phyloP scores from a whole-genome alignment of 2,329 filamentous ascomycete species.

The Dichotomopilus funicola region DNA sequence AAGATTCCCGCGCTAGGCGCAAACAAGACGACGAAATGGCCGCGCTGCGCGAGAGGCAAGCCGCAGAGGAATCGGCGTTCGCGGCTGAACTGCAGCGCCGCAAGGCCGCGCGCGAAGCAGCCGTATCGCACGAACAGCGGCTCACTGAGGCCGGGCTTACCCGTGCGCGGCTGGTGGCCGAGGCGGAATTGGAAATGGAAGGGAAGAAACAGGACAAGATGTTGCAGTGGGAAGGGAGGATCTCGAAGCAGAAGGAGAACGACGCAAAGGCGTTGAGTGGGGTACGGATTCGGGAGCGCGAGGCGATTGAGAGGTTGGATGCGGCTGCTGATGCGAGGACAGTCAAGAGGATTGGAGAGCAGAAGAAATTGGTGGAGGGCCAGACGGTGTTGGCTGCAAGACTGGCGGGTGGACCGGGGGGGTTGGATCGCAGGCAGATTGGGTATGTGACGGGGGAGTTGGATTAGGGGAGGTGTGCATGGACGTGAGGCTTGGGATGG shows the following conservation, averaged over 20 bases:
- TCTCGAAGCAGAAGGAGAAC: slow-evolving; percentile 40
- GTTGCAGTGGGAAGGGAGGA: slow-evolving; percentile 43
- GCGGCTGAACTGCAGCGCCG: slow-evolving; percentile 32
- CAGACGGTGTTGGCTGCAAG: slow-evolving; percentile 35
- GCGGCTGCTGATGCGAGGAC: slow-evolving; percentile 40
- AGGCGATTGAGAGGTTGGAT: slow-evolving; percentile 46
- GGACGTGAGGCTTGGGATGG: too few relatives aligned
- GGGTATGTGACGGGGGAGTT: slow-evolving; percentile 50
- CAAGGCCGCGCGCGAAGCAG: slow-evolving; percentile 31
- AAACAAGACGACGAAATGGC: slow-evolving; percentile 40
- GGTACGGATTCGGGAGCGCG: slow-evolving; percentile 43
- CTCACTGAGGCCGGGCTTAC: slow-evolving; percentile 41
- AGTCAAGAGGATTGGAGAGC: slow-evolving; percentile 41
- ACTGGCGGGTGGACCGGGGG: slow-evolving; percentile 24
- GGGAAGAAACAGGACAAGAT: slow-evolving; percentile 37
- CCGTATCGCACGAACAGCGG: slow-evolving; percentile 41
- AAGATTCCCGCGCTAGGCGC: slow-evolving; percentile 44
- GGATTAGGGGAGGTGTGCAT: slow-evolving; percentile 28
- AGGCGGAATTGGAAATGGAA: slow-evolving; percentile 42
- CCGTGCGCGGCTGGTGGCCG: slow-evolving; percentile 39
- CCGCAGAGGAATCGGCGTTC: slow-evolving; percentile 41
- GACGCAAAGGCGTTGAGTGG: slow-evolving; percentile 45
- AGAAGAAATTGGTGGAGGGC: slow-evolving; percentile 44
- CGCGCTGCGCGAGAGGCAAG: slow-evolving; percentile 38
- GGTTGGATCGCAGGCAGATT: slow-evolving; percentile 43